These are phyloP conservation scores for Leccinum cinnamomeum DNA, from an alignment of 1,284 basidiomycete species.

Conservation along the genomic window DNA sequence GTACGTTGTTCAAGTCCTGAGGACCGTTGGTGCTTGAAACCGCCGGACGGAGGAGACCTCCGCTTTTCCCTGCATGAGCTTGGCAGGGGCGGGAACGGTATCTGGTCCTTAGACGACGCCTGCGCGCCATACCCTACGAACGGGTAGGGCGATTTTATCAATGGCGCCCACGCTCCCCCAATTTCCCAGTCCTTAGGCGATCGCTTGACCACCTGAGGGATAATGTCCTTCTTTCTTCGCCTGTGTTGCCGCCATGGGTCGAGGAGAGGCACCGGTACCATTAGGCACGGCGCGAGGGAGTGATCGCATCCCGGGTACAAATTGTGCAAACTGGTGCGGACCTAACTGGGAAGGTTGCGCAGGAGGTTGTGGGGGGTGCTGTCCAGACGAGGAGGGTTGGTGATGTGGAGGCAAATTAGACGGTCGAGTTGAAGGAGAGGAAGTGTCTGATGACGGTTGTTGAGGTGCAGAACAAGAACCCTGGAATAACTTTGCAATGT, in stretches of 20 bases:
- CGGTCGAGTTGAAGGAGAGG: slow-evolving; percentile 45
- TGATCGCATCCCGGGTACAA: slow-evolving; percentile 44
- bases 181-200: slow-evolving; percentile 39
- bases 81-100: slow-evolving; percentile 71
- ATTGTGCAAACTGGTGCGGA: slow-evolving; percentile 45
- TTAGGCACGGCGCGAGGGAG: slow-evolving; percentile 61
- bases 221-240: slow-evolving; percentile 28
- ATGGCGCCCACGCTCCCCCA: slow-evolving; percentile 38
- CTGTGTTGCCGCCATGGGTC: slow-evolving; percentile 44
- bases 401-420: slow-evolving; percentile 47
- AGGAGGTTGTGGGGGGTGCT: slow-evolving; percentile 43
- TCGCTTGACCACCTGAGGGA: slow-evolving; percentile 44
- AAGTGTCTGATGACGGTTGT: slow-evolving; percentile 33
- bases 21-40: slow-evolving; percentile 20
- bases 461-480: slow-evolving; percentile 36
- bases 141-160: slow-evolving; percentile 57
- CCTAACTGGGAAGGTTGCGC: slow-evolving; percentile 46
- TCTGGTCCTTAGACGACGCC: slow-evolving; percentile 55
- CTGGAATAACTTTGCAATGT: slow-evolving; percentile 71
- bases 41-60: slow-evolving; percentile 26
- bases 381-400: slow-evolving; percentile 34
- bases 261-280: slow-evolving; percentile 55
- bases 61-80: slow-evolving; percentile 39
- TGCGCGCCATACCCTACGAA: slow-evolving; percentile 58
- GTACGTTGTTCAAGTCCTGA: slow-evolving; percentile 19